Base-by-base conservation (phyloP, 805 yeast genomes). In the Sugiyamaella qingdaonensis region DNA sequence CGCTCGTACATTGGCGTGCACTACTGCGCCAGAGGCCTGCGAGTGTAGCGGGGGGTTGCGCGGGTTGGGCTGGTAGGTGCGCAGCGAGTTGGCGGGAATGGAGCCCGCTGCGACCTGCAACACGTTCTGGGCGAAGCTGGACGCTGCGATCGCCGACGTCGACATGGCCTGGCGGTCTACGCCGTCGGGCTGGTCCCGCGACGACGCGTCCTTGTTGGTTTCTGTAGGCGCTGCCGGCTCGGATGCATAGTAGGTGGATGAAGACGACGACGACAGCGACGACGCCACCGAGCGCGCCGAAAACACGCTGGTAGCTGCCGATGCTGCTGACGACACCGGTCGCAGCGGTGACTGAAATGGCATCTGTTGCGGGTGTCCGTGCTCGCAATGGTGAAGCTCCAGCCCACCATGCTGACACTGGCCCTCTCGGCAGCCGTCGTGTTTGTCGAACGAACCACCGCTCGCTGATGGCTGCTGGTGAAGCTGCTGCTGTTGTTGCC, bases 11-110 rank as follows among this genome's bases (percentile, higher is more conserved):
- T 57, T 55, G 21, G 61, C 51, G 19, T 52, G 59, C 16, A 42
- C 54, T 10, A 60, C 63, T 2, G 63, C 63, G 29, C 56, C 52
- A 4, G 62, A 58, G 9, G 63, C 63, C 47, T 57, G 62, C 1
- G 63, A 60, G 44, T 60, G 62, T 10, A 60, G 49, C 2, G 52
- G 57, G 18, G 48, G 48, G n/a, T 32, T 19, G 14, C 54, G 45
- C 4, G 49, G 54, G 41, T 49, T 31, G 2, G 43, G 34, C 14
- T 14, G 44, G 21, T 27, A 11, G 13, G 46, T 18, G 2, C 47
- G 36, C n/a, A 47, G 48, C 4, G 54, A n/a, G 19, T 48, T 49
- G 3, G 54, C 53, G 18, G 48, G 43, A 8, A 37, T 19, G 1
- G 56, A 43, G 13, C 52, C 18, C n/a, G 55, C 55, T 5, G 55